Evolutionary conservation across 2,329 filamentous ascomycete genomes (phyloP).

Genomic region (Calonectria naviculata): DNA sequence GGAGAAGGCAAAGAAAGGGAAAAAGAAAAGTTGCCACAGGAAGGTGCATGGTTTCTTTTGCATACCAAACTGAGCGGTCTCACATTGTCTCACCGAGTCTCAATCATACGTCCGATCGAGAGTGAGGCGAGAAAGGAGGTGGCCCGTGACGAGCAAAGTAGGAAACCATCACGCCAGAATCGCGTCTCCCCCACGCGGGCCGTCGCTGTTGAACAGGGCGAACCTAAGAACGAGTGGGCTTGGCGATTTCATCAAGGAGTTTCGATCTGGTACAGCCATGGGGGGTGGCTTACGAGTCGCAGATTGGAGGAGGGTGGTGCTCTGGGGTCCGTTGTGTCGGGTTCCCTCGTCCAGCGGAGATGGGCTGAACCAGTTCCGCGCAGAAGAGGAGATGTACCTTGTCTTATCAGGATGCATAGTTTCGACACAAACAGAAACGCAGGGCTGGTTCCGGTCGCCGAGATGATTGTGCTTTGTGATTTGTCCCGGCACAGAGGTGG

Average conservation of each 20-base stretch:
- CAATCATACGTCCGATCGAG: not conserved
- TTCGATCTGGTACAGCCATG: not conserved
- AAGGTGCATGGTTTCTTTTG: not conserved
- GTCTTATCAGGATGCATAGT: no score
- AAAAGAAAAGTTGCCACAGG: not conserved
- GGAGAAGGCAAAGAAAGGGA: not conserved
- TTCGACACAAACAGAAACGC: not conserved
- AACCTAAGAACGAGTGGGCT: not conserved
- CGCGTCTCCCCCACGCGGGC: not conserved
- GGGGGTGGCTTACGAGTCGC: not conserved
- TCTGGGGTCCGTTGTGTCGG: not conserved
- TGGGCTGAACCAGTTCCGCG: not conserved
- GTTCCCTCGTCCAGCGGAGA: not conserved
- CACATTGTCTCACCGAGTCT: not conserved
- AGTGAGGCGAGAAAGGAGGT: not conserved
- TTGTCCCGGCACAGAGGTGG: not conserved
- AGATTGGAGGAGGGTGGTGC: not conserved
- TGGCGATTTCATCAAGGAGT: not conserved
- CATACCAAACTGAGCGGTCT: not conserved
- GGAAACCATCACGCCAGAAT: conserved; percentile 2
- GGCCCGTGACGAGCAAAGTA: not conserved
- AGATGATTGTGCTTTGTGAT: not conserved
- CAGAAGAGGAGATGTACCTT: not conserved
- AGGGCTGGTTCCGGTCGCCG: not conserved
- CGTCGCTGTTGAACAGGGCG: not conserved